Conservation (phyloP, 2,329 filamentous ascomycete species). For the Aspergillus novofumigatus region DNA sequence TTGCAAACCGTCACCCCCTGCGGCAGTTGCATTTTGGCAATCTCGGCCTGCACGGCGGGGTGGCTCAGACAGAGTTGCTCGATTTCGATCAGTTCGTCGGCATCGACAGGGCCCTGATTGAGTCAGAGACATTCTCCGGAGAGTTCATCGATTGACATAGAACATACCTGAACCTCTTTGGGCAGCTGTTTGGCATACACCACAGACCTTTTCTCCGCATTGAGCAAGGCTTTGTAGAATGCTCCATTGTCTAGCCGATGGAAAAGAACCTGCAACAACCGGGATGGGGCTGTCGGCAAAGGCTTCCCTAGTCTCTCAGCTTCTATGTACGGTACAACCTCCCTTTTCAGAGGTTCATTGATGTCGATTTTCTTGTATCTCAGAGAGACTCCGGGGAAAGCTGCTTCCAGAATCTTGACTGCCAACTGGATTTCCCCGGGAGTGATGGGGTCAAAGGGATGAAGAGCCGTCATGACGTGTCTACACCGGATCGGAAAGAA, state of each 20-base stretch:
- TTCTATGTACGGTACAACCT: conserved; percentile 57
- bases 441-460: conserved; percentile 40
- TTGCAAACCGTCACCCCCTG: conserved; percentile 54
- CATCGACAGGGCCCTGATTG: conserved; percentile 54
- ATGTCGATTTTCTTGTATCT: conserved; percentile 64
- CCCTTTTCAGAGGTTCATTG: conserved; percentile 59
- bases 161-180: conserved; percentile 43
- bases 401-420: conserved; percentile 34
- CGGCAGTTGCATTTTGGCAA: conserved; percentile 57
- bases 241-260: conserved; percentile 38
- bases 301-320: conserved; percentile 54
- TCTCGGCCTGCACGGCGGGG: conserved; percentile 53
- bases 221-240: conserved; percentile 41
- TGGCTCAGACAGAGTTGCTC: conserved; percentile 55
- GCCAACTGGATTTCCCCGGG: conserved; percentile 38
- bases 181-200: conserved; percentile 41
- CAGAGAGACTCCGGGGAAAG: conserved; percentile 34
- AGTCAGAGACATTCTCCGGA: conserved; percentile 23
- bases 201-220: conserved; percentile 34
- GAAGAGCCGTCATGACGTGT: conserved; percentile 22
- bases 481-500: background rate
- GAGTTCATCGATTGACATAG: conserved; percentile 1
- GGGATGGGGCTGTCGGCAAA: conserved; percentile 48
- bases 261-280: conserved; percentile 52
- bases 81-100: conserved; percentile 57